Percentiles rank a stretch among this genome's conserved stretches.
Conservation (phyloP, 371 early-diverging fungal species). For the Amoeboaphelidium occidentale region DNA sequence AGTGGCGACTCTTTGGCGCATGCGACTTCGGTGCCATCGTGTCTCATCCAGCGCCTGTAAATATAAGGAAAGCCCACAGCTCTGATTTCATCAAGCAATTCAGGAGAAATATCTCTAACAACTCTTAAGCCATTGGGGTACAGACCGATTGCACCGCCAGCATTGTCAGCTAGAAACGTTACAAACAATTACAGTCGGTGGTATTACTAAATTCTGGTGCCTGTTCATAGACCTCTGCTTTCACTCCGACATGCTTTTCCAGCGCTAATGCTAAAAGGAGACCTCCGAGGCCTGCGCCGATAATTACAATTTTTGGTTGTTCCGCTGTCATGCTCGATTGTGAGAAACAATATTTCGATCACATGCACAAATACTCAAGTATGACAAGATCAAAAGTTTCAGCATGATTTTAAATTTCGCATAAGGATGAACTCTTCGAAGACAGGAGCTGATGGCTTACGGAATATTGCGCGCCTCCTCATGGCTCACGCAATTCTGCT, state of each 20-base stretch:
- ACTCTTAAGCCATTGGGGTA: slow-evolving; percentile 13
- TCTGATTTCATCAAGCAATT: slow-evolving; percentile 5
- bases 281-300: slow-evolving; percentile 12
- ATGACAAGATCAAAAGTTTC: no score
- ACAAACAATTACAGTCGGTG: neutral
- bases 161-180: slow-evolving; percentile 2
- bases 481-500: no score
- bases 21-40: slow-evolving; percentile 14
- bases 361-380: no score
- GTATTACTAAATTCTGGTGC: slow-evolving; percentile 5
- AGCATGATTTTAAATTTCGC: no score
- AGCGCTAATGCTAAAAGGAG: slow-evolving; percentile 10
- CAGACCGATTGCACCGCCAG: slow-evolving; percentile 12
- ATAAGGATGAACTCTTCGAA: no score
- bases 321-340: no score
- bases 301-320: slow-evolving; percentile 6
- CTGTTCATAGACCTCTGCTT: slow-evolving; percentile 10
- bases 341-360: no score
- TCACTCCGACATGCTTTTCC: slow-evolving; percentile 6
- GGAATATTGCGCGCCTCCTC: no score
- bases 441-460: no score
- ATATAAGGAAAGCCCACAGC: slow-evolving; percentile 5
- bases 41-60: slow-evolving; percentile 10
- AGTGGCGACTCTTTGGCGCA: slow-evolving; percentile 7
- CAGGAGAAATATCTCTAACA: slow-evolving; percentile 7